Percentiles rank a stretch among this genome's conserved stretches.
phyloP scores from a whole-genome alignment of 2,329 filamentous ascomycete species.

The Dactylonectria estremocensis region DNA sequence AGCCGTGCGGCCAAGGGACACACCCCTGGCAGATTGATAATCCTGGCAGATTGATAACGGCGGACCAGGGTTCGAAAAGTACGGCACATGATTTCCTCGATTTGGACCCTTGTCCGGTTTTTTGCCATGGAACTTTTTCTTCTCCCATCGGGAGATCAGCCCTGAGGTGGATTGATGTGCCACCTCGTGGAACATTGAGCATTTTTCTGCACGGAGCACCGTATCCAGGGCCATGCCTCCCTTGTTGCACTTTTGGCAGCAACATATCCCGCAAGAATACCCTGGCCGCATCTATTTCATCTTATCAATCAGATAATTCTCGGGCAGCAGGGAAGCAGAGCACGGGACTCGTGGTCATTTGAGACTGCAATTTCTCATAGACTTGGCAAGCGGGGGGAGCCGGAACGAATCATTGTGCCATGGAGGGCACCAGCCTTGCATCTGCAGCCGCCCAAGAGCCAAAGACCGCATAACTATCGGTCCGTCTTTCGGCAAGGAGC shows the following conservation, averaged over 20 bases:
- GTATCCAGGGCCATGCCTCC: no score
- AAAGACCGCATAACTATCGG: not conserved
- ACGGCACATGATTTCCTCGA: not conserved
- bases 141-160: not conserved
- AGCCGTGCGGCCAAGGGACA: not conserved
- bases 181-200: not conserved
- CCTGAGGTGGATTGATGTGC: not conserved
- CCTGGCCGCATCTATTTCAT: not conserved
- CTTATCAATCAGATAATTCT: not conserved
- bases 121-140: not conserved
- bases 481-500: not conserved
- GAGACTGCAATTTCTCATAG: not conserved
- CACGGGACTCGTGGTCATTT: not conserved
- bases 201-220: not conserved
- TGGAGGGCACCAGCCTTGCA: not conserved
- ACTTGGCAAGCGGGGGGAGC: not conserved
- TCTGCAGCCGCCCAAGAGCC: not conserved
- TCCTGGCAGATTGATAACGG: not conserved
- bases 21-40: not conserved
- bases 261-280: not conserved
- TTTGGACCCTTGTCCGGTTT: not conserved
- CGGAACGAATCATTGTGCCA: not conserved
- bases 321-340: not conserved
- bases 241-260: no score
- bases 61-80: not conserved